A percentile compares a stretch with the other conserved stretches of the same genome.
phyloP scores from a whole-genome alignment of 768 basidiomycete species.

The Boletus vermiculosoides region DNA sequence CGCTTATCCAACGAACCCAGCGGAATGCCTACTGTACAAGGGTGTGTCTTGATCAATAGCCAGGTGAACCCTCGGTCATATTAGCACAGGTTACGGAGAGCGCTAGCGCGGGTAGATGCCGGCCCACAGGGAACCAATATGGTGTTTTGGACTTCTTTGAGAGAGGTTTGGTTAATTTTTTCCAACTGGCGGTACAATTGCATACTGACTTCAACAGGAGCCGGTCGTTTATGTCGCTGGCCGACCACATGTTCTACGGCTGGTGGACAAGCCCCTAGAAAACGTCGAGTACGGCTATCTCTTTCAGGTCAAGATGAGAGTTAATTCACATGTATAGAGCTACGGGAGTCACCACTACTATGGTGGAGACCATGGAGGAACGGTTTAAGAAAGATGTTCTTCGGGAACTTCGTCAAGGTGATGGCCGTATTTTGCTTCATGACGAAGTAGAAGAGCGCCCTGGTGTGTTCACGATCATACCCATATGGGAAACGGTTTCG shows the following conservation, averaged over 20 bases:
- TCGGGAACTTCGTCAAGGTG: conserved; percentile 65
- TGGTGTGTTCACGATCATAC: conserved; percentile 86
- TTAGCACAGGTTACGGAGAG: conserved; percentile 63
- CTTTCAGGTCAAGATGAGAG: not conserved
- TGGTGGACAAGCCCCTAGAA: conserved; percentile 83
- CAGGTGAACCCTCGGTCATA: not conserved
- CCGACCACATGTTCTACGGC: conserved; percentile 85
- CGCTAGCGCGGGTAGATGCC: conserved; percentile 77
- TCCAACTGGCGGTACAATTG: not conserved
- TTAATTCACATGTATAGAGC: conserved; percentile 49
- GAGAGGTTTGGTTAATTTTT: conserved; percentile 58
- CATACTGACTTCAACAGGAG: conserved; percentile 49
- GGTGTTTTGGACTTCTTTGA: conserved; percentile 92
- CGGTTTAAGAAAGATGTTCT: conserved; percentile 87
- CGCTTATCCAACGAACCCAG: conserved; percentile 38
- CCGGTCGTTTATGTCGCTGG: conserved; percentile 90
- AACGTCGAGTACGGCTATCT: conserved; percentile 78
- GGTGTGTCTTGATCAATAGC: conserved; percentile 30
- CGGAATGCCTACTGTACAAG: conserved; percentile 94
- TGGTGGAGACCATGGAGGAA: conserved; percentile 90
- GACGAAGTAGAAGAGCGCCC: conserved; percentile 95
- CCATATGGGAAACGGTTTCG: conserved; percentile 88
- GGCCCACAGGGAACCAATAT: conserved; percentile 69
- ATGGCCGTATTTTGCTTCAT: conserved; percentile 83
- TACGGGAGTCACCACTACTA: conserved; percentile 86